Conservation (phyloP, 768 basidiomycete species). For the Holtermannia corniformis region DNA sequence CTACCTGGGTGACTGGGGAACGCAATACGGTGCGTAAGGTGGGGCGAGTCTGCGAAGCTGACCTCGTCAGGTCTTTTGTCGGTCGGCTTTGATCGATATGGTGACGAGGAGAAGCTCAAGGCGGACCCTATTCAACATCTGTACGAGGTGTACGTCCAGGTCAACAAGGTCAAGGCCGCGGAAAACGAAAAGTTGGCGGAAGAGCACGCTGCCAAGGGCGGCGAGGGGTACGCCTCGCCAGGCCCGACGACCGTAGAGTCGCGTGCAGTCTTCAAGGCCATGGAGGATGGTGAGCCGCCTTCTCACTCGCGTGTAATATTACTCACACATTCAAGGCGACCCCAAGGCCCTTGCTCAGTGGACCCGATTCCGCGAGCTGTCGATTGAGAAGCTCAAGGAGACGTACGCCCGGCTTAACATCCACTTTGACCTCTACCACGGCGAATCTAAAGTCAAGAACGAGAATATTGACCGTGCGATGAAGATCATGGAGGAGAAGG, state of each 20-base stretch:
- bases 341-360: constrained; percentile 74
- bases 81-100: constrained; percentile 84
- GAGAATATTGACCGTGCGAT: constrained; percentile 59
- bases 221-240: not conserved
- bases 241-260: constrained; percentile 51
- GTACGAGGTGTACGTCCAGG: constrained; percentile 85
- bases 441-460: constrained; percentile 61
- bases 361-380: constrained; percentile 84
- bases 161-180: constrained; percentile 59
- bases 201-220: not conserved
- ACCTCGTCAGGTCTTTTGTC: constrained; percentile 66
- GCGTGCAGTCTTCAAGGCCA: constrained; percentile 80
- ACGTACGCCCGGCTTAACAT: constrained; percentile 86
- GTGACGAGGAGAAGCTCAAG: constrained; percentile 69
- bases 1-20: constrained; percentile 97
- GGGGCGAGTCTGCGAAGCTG: not conserved
- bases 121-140: constrained; percentile 89
- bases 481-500: constrained; percentile 59
- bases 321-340: constrained; percentile 53
- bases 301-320: not conserved
- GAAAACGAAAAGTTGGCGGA: constrained; percentile 24
- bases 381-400: constrained; percentile 76
- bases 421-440: constrained; percentile 81
- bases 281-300: constrained; percentile 63
- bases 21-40: constrained; percentile 56